Evolutionary conservation across 2,329 filamentous ascomycete species (phyloP).

Genomic region (Pseudocercospora cruenta): DNA sequence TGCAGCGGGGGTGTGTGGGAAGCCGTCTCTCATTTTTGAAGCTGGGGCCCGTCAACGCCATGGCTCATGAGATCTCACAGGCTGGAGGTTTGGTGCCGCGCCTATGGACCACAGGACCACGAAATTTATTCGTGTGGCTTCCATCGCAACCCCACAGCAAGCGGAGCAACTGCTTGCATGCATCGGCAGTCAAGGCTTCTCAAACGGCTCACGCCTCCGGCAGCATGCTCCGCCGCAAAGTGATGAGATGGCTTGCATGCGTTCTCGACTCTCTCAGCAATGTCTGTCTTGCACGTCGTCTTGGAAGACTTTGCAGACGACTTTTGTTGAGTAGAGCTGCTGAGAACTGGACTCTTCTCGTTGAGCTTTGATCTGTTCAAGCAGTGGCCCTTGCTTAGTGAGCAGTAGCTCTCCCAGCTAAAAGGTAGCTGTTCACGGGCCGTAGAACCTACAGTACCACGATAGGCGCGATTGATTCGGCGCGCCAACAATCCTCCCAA

Average conservation of each 20-base stretch:
- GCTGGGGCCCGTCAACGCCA: conserved; percentile 9
- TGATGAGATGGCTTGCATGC: conserved; percentile 3
- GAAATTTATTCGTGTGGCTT: conserved; percentile 5
- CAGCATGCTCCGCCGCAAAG: conserved; percentile 7
- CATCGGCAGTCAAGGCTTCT: conserved; percentile 13
- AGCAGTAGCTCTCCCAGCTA: conserved; percentile 26
- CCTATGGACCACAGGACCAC: not conserved
- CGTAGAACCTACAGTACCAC: conserved; percentile 24
- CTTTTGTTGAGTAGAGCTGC: not conserved
- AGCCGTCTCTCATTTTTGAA: conserved; percentile 4
- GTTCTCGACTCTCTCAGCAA: not conserved
- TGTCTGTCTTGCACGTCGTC: not conserved
- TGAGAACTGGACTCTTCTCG: conserved; percentile 4
- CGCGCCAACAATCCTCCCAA: conserved; percentile 15
- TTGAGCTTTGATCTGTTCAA: conserved; percentile 18
- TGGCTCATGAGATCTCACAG: conserved; percentile 12
- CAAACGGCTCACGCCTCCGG: conserved; percentile 5
- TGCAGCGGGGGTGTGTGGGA: conserved; percentile 8
- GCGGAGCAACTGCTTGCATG: conserved; percentile 10
- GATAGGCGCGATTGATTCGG: conserved; percentile 18
- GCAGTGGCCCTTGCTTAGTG: conserved; percentile 14
- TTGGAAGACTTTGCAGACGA: not conserved
- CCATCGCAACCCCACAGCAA: conserved; percentile 4
- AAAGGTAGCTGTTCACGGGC: conserved; percentile 26
- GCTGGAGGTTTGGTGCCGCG: not conserved